phyloP scores from a whole-genome alignment of 2,329 filamentous ascomycete genomes.

The Arthroderma sp. region DNA sequence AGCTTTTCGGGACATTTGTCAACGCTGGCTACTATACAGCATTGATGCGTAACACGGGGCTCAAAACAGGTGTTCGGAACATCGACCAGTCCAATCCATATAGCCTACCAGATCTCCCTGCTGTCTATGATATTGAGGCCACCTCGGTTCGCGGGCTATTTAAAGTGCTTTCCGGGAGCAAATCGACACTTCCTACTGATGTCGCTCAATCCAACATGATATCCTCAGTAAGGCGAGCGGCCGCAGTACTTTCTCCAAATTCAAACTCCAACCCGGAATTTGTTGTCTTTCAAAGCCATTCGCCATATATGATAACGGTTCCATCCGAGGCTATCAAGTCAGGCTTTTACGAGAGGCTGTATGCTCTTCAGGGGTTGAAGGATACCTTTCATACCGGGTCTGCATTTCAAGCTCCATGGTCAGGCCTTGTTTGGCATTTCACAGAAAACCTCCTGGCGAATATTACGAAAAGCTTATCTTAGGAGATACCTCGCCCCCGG shows the following conservation, averaged over 20 bases:
- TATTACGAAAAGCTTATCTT: no score
- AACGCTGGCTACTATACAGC: slow-evolving; percentile 21
- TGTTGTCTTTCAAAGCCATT: slow-evolving; percentile 20
- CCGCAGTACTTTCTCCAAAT: background rate
- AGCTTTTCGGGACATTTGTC: slow-evolving; percentile 24
- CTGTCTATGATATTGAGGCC: slow-evolving; percentile 12
- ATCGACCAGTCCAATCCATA: slow-evolving; percentile 13
- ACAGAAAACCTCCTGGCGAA: slow-evolving; percentile 2
- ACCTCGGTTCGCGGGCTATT: slow-evolving; percentile 8
- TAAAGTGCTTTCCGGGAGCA: slow-evolving; percentile 1
- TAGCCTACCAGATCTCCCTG: slow-evolving; percentile 17
- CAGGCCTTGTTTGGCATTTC: slow-evolving; percentile 10
- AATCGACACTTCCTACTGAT: slow-evolving; percentile 9
- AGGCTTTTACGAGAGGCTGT: slow-evolving; percentile 28
- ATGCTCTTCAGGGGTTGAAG: slow-evolving; percentile 27
- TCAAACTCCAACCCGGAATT: slow-evolving; percentile 10
- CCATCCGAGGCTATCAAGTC: slow-evolving; percentile 19
- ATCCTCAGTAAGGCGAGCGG: slow-evolving; percentile 12
- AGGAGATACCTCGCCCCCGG: no score
- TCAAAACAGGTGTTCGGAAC: slow-evolving; percentile 15
- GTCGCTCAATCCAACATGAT: slow-evolving; percentile 17
- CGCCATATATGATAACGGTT: slow-evolving; percentile 22
- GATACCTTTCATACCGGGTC: slow-evolving; percentile 32
- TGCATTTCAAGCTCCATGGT: slow-evolving; percentile 16
- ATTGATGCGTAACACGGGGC: slow-evolving; percentile 22